Base-by-base conservation (phyloP, 805 yeast genomes). In the Hanseniaspora clermontiae region DNA sequence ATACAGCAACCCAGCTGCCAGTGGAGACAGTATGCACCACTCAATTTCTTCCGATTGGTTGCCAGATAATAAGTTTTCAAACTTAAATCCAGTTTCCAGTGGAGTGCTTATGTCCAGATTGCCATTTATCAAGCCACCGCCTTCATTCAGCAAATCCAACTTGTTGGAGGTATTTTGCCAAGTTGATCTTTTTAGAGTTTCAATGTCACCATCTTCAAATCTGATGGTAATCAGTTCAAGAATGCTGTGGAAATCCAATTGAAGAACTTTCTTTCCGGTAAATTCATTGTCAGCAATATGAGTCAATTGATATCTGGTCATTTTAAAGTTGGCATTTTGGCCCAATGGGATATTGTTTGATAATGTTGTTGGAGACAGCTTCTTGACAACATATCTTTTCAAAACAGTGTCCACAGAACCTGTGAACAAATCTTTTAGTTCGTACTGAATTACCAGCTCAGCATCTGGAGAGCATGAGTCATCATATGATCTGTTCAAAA, bases 401-500 rank as follows among this genome's bases (percentile, higher is more conserved):
- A 68, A 59, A 5, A 66, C 54, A 1, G 70, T 61, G 20, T 61
- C 62, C 3, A 55, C 59, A 12, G 62, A 54, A 1, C 66, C 69
- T 51, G 49, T 63, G 47, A 51, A 51, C 11, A 51, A 9, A 36
- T 51, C 49, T n/a, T 20, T 51, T 12, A 57, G 37, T 27, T 56
- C 56, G 47, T 64, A 68, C n/a, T 63, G 51, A 27, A 68, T 42
- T 4, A 68, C 51, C 11, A 69, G 59, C 34, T 69, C 71, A 1
- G 68, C 66, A 19, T 61, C 59, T 1, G 64, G 55, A 38, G 63
- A 63, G 34, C 65, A 65, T 15, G 48, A 19, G 27, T 51, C 55
- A 9, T 67, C 70, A 7, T 61, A 53, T 6, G 68, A 60, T 51
- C 66, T 66, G 0, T 71, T 63, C 14, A 64, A 38, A 19, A 66